Evolutionary conservation across 352 stramenopile genomes (phyloP), one percentile per base, ranked within the genome.

Genomic region (Blastocystis sp.): DNA sequence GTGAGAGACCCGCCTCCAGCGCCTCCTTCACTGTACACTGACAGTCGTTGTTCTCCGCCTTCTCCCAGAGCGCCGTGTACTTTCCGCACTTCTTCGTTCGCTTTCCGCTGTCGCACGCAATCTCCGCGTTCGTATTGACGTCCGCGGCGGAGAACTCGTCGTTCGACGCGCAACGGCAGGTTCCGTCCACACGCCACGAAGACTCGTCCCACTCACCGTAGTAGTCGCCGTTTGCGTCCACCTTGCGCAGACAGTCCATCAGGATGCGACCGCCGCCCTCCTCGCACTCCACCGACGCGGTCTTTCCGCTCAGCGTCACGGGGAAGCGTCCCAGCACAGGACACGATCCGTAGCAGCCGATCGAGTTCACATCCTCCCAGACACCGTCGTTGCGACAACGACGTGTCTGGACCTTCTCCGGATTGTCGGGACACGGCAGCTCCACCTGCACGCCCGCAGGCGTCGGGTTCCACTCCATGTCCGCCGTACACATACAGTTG

Each of bases 221-320:
- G 61, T 51, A 73, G 32, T 73, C 61, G 38, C 61, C 61, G 44
- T 73, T 73, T 18, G 61, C 61, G 44, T 73, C 61, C 61, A 73
- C 27, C 61, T 73, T 73, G 4, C 61, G 24, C 61, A 73, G 8
- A 51, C 61, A 73, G 34, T 73, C 34, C 61, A 73, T 73, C 61
- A 73, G 4, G 8, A 73, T 51, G 14, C 18, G 29, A 51, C 61
- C 61, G 44, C 61, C 61, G 2, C 61, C 61, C 11, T 73, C 27
- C 44, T 73, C 61, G 44, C 61, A 73, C 6, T 46, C 24, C n/a
- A 67, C 32, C 6, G 6, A 21, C 29, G 6, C 57, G 38, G 57
- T 67, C 32, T 11, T 67, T 7, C 61, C 61, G 7, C n/a, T 48
- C 21, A 73, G 61, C 38, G 61, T 73, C 2, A 73, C 61, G 9